Evolutionary conservation across 2,329 filamentous ascomycete genomes (phyloP).

Genomic region (Xylaria hypoxylon): DNA sequence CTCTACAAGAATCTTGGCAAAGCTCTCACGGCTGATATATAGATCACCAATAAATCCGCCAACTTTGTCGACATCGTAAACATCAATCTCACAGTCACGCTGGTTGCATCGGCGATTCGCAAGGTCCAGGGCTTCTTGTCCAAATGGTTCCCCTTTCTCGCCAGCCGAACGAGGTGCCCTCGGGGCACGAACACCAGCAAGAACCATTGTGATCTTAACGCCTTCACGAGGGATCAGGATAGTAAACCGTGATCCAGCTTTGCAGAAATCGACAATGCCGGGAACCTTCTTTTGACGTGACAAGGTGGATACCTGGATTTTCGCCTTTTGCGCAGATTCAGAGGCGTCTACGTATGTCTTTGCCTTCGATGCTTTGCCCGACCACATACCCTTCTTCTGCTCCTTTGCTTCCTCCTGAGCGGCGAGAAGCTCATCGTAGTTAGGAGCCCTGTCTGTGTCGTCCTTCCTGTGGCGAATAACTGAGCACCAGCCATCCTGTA

Average conservation of each 20-base stretch:
- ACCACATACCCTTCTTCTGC: conserved; percentile 95
- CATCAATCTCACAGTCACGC: conserved; percentile 94
- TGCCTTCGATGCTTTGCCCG: conserved; percentile 83
- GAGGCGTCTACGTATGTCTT: conserved; percentile 91
- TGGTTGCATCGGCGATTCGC: conserved; percentile 90
- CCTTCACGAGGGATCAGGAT: conserved; percentile 91
- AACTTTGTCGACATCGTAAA: conserved; percentile 94
- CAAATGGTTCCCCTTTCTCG: conserved; percentile 91
- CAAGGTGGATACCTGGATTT: conserved; percentile 88
- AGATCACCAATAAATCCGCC: conserved; percentile 97
- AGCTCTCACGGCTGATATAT: conserved; percentile 94
- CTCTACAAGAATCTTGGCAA: conserved; percentile 91
- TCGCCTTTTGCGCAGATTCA: conserved; percentile 92
- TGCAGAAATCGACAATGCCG: conserved; percentile 95
- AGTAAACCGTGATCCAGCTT: conserved; percentile 94
- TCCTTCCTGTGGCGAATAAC: conserved; percentile 96
- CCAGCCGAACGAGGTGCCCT: conserved; percentile 81
- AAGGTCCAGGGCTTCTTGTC: conserved; percentile 92
- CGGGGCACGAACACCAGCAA: conserved; percentile 91
- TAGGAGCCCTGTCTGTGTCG: conserved; percentile 90
- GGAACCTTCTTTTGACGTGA: conserved; percentile 93
- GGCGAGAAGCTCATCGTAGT: conserved; percentile 89
- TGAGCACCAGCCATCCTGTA: conserved; percentile 93
- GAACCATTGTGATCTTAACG: conserved; percentile 92
- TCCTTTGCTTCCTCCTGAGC: conserved; percentile 87